Conservation (phyloP, 139 green algal species). For the Chlorella sp. region DNA sequence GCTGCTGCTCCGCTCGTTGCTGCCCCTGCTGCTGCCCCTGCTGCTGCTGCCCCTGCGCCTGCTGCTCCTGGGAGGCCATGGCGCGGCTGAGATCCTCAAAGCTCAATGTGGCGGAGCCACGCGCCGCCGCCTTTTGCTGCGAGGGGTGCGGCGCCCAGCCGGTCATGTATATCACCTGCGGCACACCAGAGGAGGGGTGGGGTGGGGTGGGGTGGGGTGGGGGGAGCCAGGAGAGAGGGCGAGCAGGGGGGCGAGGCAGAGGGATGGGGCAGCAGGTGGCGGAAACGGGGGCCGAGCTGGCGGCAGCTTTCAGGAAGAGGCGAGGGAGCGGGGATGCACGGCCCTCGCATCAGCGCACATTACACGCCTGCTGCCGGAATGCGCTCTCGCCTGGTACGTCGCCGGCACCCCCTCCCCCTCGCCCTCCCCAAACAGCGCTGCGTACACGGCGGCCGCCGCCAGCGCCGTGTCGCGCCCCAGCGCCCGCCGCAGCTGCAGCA, state of each 20-base stretch:
- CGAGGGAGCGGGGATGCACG: too few relatives aligned
- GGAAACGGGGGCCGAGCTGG: too few relatives aligned
- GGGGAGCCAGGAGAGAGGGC: too few relatives aligned
- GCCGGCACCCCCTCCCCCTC: too few relatives aligned
- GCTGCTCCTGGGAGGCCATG: background rate
- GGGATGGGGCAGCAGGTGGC: too few relatives aligned
- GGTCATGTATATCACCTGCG: constrained; percentile 89
- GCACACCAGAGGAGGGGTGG: too few relatives aligned
- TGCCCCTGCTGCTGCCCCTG: background rate
- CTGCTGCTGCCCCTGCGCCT: background rate
- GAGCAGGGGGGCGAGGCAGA: too few relatives aligned
- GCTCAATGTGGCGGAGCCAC: constrained; percentile 71
- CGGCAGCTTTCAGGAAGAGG: too few relatives aligned
- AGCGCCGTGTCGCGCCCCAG: constrained; percentile 64
- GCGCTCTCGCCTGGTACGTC: too few relatives aligned
- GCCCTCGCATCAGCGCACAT: too few relatives aligned
- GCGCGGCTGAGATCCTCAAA: constrained; percentile 67
- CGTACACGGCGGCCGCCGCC: constrained; percentile 63
- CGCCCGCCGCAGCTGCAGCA: constrained; percentile 30
- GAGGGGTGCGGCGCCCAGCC: constrained; percentile 72
- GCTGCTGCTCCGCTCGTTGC: background rate
- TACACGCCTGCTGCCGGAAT: too few relatives aligned
- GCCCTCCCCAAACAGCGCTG: constrained; percentile 55
- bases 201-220: too few relatives aligned
- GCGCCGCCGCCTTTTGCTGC: constrained; percentile 59